phyloP scores from a whole-genome alignment of 2,329 filamentous ascomycete genomes.

The Pseudogymnoascus sp. region DNA sequence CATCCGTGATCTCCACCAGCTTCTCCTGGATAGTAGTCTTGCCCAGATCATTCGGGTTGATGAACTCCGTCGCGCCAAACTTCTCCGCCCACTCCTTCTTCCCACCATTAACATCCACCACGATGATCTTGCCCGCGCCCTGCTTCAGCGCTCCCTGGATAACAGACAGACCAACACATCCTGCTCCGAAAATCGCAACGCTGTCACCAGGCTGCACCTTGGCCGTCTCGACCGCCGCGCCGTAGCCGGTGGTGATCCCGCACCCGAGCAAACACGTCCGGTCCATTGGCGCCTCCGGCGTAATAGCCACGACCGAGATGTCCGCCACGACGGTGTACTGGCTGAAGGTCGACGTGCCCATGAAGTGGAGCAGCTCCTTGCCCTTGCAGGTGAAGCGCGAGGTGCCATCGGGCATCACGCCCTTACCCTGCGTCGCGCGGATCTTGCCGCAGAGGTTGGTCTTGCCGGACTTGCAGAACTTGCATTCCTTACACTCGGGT shows the following conservation, averaged over 20 bases:
- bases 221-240: constrained; percentile 87
- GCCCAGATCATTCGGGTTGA: constrained; percentile 73
- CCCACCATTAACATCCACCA: constrained; percentile 70
- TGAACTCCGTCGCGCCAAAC: constrained; percentile 94
- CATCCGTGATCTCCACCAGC: constrained; percentile 95
- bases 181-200: constrained; percentile 87
- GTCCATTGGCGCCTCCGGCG: constrained; percentile 86
- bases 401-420: too few relatives aligned
- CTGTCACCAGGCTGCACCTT: constrained; percentile 84
- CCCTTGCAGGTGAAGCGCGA: constrained; percentile 91
- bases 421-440: too few relatives aligned
- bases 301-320: constrained; percentile 93
- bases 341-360: constrained; percentile 97
- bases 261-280: constrained; percentile 92
- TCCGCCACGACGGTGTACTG: constrained; percentile 98
- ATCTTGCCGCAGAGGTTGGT: too few relatives aligned
- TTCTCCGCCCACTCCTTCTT: constrained; percentile 91
- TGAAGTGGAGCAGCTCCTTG: constrained; percentile 94
- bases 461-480: too few relatives aligned
- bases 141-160: constrained; percentile 76
- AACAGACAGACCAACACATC: constrained; percentile 90
- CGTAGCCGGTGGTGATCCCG: constrained; percentile 97
- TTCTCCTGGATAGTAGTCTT: constrained; percentile 81
- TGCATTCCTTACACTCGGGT: too few relatives aligned
- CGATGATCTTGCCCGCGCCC: constrained; percentile 43